Conservation (phyloP, 139 green algal species). For the Raphidocelis subcapitata region DNA sequence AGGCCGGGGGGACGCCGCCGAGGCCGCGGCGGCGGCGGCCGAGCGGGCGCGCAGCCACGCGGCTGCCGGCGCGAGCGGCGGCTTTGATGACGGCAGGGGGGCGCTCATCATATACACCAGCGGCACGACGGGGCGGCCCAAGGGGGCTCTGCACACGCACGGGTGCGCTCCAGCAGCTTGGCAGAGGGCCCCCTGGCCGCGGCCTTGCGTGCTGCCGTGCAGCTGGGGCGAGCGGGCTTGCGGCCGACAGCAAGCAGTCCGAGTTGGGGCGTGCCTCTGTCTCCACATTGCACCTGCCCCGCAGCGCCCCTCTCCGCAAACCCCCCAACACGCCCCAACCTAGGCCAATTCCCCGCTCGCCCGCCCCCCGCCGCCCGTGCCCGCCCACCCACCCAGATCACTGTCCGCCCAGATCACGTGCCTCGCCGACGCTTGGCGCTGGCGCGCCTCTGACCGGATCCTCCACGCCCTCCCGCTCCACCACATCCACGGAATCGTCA, state of each 20-base stretch:
- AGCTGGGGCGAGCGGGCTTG: no score
- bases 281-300: no score
- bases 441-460: conserved; percentile 71
- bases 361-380: no score
- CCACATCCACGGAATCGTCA: conserved; percentile 96
- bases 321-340: no score
- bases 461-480: conserved; percentile 93
- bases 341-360: no score
- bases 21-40: neutral
- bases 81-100: conserved; percentile 21
- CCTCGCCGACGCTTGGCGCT: conserved; percentile 79
- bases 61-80: conserved; percentile 14
- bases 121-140: conserved; percentile 94
- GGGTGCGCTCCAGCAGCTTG: conserved; percentile 31
- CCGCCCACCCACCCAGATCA: conserved; percentile 35
- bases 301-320: no score
- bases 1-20: neutral
- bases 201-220: no score
- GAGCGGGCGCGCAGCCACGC: neutral
- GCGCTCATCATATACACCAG: conserved; percentile 97
- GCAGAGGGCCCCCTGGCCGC: neutral
- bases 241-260: no score
- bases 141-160: conserved; percentile 86
- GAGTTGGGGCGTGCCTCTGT: no score
- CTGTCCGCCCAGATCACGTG: conserved; percentile 70